Conservation (phyloP, 139 green algal species). For the Klebsormidium nitens region DNA sequence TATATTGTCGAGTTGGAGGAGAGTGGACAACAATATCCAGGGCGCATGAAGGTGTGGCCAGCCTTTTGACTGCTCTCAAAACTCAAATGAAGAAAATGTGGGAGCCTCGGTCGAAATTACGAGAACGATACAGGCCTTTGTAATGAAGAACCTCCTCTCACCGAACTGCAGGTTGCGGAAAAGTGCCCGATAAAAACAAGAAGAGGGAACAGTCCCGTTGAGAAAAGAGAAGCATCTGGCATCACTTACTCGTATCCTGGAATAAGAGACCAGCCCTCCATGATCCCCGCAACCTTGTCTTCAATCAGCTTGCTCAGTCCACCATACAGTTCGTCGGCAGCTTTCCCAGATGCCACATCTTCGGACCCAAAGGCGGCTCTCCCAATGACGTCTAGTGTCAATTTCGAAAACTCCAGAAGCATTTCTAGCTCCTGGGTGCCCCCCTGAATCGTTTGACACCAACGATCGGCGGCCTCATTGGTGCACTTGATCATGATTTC, state of each 20-base stretch:
- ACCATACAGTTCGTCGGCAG: background rate
- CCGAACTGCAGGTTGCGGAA: no score
- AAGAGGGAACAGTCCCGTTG: no score
- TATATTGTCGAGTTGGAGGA: no score
- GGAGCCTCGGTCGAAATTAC: no score
- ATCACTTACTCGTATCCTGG: background rate
- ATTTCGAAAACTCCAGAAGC: conserved; percentile 4
- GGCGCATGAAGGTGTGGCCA: no score
- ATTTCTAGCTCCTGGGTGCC: conserved; percentile 17
- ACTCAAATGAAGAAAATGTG: no score
- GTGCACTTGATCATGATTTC: conserved; percentile 8
- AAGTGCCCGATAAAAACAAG: no score
- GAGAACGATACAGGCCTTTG: no score
- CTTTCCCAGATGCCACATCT: conserved; percentile 1
- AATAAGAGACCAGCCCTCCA: background rate
- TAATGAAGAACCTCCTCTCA: no score
- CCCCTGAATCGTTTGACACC: background rate
- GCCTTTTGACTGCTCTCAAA: no score
- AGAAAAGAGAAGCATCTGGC: no score
- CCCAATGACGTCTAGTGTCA: conserved; percentile 22
- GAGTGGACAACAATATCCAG: no score
- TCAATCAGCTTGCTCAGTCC: background rate
- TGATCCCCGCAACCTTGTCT: background rate
- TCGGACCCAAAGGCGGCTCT: conserved; percentile 14
- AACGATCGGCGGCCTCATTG: background rate